Percentiles rank a stretch among this genome's conserved stretches.
These are phyloP conservation scores for Dovyalis caffra DNA, from an alignment of 345 rosid genomes.

Conservation along the genomic window DNA sequence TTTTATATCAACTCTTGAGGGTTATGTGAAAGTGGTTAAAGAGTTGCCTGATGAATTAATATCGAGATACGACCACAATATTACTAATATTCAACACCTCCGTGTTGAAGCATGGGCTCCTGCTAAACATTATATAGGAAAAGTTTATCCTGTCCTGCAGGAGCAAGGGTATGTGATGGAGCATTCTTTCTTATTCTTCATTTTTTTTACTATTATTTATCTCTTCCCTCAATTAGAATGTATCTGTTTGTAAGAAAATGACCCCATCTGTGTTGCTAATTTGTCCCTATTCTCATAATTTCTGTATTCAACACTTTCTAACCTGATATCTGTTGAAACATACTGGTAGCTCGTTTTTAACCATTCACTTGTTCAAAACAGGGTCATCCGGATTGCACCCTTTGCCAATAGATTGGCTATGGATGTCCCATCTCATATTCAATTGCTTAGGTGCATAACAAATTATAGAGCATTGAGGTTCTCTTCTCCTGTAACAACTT, in stretches of 20 bases:
- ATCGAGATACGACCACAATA: constrained; percentile 54
- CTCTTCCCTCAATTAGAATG: background rate
- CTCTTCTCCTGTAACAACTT: constrained; percentile 53
- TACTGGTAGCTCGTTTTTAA: constrained; percentile 11
- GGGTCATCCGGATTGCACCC: constrained; percentile 83
- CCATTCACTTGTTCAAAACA: constrained; percentile 33
- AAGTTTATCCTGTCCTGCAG: constrained; percentile 64
- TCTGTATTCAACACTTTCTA: background rate
- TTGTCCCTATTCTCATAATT: background rate
- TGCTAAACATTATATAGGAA: constrained; percentile 54
- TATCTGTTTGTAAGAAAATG: background rate
- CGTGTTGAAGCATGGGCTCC: constrained; percentile 86
- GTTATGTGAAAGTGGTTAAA: constrained; percentile 67
- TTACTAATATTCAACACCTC: constrained; percentile 57
- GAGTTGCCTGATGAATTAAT: constrained; percentile 65
- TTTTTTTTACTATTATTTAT: background rate
- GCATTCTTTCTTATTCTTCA: background rate
- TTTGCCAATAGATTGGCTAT: constrained; percentile 97
- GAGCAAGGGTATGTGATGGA: constrained; percentile 61
- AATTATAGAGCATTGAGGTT: constrained; percentile 83
- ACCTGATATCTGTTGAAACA: constrained; percentile 2
- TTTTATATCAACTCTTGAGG: constrained; percentile 66
- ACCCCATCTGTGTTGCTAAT: background rate
- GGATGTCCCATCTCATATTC: constrained; percentile 84
- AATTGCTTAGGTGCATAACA: constrained; percentile 78